phyloP scores from a whole-genome alignment of 441 rosid species.

The Mallotus japonicus region DNA sequence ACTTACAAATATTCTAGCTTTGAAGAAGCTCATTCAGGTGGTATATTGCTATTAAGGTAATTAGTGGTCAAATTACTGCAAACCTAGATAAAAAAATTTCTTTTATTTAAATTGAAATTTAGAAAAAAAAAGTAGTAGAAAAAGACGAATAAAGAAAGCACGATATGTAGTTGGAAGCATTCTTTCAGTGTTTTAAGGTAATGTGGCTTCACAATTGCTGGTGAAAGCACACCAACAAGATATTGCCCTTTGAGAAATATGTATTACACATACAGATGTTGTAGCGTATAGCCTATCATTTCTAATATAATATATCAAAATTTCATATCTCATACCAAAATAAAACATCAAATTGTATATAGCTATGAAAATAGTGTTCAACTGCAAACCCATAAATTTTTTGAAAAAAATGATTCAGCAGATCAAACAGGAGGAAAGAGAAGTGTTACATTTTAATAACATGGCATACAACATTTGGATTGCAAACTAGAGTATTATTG shows the following conservation, averaged over 20 bases:
- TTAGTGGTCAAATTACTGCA: constrained; percentile 33
- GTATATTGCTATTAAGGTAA: constrained; percentile 30
- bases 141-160: neutral
- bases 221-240: constrained; percentile 38
- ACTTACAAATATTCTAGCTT: constrained; percentile 38
- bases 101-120: no score
- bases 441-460: constrained; percentile 24
- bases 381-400: no score
- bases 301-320: neutral
- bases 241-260: constrained; percentile 34
- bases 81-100: neutral
- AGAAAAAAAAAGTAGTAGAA: no score
- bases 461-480: constrained; percentile 27
- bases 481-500: constrained; percentile 26
- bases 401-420: no score
- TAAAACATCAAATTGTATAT: no score
- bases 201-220: constrained; percentile 31
- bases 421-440: neutral
- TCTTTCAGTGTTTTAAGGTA: constrained; percentile 34
- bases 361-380: no score
- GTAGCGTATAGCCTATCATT: neutral
- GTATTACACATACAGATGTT: neutral
- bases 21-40: constrained; percentile 6
- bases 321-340: no score
- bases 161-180: neutral